Conservation (phyloP, 192 early-diverging fungal species). For the Coemansia sp. region DNA sequence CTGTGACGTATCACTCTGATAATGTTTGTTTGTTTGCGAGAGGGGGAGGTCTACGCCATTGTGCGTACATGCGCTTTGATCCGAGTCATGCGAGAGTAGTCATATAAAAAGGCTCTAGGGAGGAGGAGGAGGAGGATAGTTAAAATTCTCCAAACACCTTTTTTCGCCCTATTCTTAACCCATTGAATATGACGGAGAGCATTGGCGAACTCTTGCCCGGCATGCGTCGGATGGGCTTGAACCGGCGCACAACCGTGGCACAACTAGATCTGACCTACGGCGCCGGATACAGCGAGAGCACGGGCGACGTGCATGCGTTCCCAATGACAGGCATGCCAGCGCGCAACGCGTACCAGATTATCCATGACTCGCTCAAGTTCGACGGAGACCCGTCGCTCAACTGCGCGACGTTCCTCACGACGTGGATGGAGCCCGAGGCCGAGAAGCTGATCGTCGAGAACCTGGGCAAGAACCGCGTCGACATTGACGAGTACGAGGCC, state of each 20-base stretch:
- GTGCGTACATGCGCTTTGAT: neutral
- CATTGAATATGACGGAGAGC: constrained; percentile 25
- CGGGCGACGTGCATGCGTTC: constrained; percentile 32
- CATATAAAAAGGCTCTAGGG: neutral
- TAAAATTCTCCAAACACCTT: neutral
- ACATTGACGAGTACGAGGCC: constrained; percentile 71
- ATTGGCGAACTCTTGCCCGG: constrained; percentile 39
- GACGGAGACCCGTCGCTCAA: constrained; percentile 79
- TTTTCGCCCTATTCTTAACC: neutral
- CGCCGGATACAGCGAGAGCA: constrained; percentile 20
- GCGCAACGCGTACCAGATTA: constrained; percentile 66
- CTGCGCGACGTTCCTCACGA: constrained; percentile 77
- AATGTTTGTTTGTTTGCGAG: no score
- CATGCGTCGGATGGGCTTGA: constrained; percentile 33
- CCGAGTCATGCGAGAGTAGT: neutral
- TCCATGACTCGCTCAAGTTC: constrained; percentile 73
- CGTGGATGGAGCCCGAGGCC: constrained; percentile 82
- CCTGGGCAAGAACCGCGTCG: constrained; percentile 73
- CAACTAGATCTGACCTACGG: constrained; percentile 44
- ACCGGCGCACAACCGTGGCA: constrained; percentile 15
- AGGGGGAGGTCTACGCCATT: no score
- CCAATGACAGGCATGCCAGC: constrained; percentile 48
- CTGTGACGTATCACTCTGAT: no score
- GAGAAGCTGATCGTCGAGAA: constrained; percentile 77
- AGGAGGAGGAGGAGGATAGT: neutral